Base-by-base conservation (phyloP, 306 rosid genomes). In the Astragalus membranaceus region DNA sequence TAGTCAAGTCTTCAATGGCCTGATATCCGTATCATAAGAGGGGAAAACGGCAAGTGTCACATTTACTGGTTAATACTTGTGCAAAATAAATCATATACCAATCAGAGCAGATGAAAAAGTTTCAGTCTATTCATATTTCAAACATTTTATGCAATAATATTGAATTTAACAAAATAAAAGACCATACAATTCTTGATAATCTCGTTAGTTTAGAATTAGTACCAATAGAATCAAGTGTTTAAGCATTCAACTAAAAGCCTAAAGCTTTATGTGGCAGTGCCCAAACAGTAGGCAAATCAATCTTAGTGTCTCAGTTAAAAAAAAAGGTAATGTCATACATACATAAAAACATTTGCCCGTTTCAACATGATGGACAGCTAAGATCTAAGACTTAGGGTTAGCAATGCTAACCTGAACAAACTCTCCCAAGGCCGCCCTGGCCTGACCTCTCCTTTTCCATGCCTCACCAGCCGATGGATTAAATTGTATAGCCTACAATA, bases 371-470 rank as follows among this genome's bases (percentile, higher is more conserved):
- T 66, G 39, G 16, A 64, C 17, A 70, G 46, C 50, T 61, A 46
- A 35, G 61, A 52, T 51, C 16, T 44, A 16, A 74, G 66, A 49
- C 59, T n/a, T 61, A 63, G 76, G 58, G 48, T 36, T 36, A 74
- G 77, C 36, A 58, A 26, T 39, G 72, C 83, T 87, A 74, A 89
- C 98, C 94, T 84, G 89, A 70, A 75, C 81, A 83, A 83, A 86
- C 77, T 86, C 85, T 68, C 98, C 98, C 63, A 92, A 79, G n/a
- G 96, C 98, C 56, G 98, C 95, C 72, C 89, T 87, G 36, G 98
- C 98, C 75, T 92, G 98, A 78, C 98, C 98, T 81, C 98, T 89
- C 75, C 98, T 84, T 72, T 89, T 92, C 98, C 98, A 92, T 73
- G 96, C 98, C 82, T 92, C 98, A 47, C 90, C 84, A 59, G 96